Percentiles rank a stretch among this genome's conserved stretches.
phyloP scores from a whole-genome alignment of 192 early-diverging fungal species.

The Linnemannia exigua region DNA sequence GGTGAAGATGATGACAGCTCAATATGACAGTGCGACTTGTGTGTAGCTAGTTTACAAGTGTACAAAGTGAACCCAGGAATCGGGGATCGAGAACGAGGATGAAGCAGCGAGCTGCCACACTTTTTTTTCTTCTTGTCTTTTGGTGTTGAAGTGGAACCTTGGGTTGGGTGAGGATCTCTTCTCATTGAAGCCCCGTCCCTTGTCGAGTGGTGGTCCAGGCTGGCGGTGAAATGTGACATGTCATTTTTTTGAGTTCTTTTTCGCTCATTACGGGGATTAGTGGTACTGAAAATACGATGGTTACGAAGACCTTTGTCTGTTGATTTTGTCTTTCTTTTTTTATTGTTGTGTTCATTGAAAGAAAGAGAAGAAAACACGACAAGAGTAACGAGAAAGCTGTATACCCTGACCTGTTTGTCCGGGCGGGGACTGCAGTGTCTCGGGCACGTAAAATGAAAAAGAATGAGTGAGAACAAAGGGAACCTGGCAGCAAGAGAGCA shows the following conservation, averaged over 20 bases:
- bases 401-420: too few relatives aligned
- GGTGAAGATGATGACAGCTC: too few relatives aligned
- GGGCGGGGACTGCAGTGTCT: neutral
- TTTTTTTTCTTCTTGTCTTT: neutral
- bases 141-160: neutral
- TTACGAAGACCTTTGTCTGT: neutral
- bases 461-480: neutral
- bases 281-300: neutral
- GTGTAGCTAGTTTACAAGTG: too few relatives aligned
- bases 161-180: too few relatives aligned
- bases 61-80: neutral
- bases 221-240: neutral
- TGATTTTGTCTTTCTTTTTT: neutral
- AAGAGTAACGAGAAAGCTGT: too few relatives aligned
- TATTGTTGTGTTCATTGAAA: neutral
- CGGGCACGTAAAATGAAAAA: neutral
- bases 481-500: neutral
- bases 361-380: too few relatives aligned
- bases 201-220: neutral
- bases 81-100: neutral
- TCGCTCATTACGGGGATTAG: slow-evolving; percentile 1
- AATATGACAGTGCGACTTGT: too few relatives aligned
- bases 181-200: neutral
- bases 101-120: neutral
- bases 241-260: neutral